These are phyloP conservation scores for Colletotrichum sp. DNA, from an alignment of 2,329 filamentous ascomycete species.

Conservation along the genomic window DNA sequence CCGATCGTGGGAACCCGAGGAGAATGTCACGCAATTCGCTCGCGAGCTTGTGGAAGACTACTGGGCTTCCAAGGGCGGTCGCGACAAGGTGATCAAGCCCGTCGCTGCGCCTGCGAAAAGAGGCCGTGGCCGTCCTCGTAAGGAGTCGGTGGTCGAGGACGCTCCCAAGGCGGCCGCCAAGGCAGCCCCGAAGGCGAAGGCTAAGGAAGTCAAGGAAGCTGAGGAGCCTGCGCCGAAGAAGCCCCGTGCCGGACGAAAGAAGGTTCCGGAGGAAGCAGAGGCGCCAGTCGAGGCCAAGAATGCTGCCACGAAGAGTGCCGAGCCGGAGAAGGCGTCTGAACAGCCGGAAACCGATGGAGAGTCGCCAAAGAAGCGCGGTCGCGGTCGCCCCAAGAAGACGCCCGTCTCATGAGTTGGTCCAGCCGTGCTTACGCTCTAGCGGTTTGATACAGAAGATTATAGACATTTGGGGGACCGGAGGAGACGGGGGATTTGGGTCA, in stretches of 20 bases:
- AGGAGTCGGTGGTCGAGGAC: background rate
- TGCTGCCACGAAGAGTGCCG: background rate
- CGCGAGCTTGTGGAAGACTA: conserved; percentile 27
- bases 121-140: conserved; percentile 12
- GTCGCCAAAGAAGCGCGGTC: conserved; percentile 13
- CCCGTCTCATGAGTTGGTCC: background rate
- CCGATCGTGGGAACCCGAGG: conserved; percentile 22
- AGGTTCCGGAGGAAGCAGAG: background rate
- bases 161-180: background rate
- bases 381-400: conserved; percentile 8
- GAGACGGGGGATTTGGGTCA: background rate
- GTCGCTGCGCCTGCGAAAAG: background rate
- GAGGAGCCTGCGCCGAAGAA: background rate
- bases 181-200: background rate
- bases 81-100: conserved; percentile 23
- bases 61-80: conserved; percentile 36
- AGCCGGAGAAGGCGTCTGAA: background rate
- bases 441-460: background rate
- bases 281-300: background rate
- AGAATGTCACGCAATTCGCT: background rate
- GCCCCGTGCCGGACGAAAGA: background rate
- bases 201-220: background rate
- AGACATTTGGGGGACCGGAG: background rate
- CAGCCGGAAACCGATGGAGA: background rate
- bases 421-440: fast-evolving